Base-by-base conservation (phyloP, 2,329 filamentous ascomycete genomes). In the Verticillium albo-atrum region DNA sequence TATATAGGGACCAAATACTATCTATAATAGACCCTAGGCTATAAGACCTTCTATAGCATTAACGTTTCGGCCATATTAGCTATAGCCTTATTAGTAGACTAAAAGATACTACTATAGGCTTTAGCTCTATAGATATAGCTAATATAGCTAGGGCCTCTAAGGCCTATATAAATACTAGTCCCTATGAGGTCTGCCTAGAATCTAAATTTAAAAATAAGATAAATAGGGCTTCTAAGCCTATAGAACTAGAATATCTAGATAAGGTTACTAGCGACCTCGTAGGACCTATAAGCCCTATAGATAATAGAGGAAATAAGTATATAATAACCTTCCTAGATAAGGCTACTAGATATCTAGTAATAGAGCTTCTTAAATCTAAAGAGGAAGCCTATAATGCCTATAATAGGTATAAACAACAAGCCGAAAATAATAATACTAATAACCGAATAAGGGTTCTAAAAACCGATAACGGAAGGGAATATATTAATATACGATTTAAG, bases 61-160 rank as follows among this genome's bases (percentile, higher is more conserved):
- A 35, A 14, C 5, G 32, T 9, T 35, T 3, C 32, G 32, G 32
- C 32, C 32, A 35, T 17, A 17, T 12, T 35, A 35, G 10, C 32
- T 35, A 35, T 35, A 35, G 32, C 10, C 32, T 35, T 35, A 35
- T 35, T 35, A 52, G 34, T 42, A 55, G 55, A 20, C 50, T 57
- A 54, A n/a, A 60, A 25, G 10, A 37, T 60, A 28, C n/a, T 62
- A 7, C 51, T 61, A 56, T 52, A 58, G 47, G 52, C 37, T 55
- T 34, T 60, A 47, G 47, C 60, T 57, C 26, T 42, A 37, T 57
- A 60, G 32, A 25, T 53, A 32, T 42, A 26, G 51, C 17, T 56
- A 56, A 59, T 30, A 32, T 56, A 50, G 17, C 56, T 25, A 50
- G 28, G 32, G 47, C 20, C 27, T 35, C 12, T 42, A 56, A 7